These are phyloP conservation scores for Populus hybrid DNA, from an alignment of 441 rosid genomes.

Conservation along the genomic window DNA sequence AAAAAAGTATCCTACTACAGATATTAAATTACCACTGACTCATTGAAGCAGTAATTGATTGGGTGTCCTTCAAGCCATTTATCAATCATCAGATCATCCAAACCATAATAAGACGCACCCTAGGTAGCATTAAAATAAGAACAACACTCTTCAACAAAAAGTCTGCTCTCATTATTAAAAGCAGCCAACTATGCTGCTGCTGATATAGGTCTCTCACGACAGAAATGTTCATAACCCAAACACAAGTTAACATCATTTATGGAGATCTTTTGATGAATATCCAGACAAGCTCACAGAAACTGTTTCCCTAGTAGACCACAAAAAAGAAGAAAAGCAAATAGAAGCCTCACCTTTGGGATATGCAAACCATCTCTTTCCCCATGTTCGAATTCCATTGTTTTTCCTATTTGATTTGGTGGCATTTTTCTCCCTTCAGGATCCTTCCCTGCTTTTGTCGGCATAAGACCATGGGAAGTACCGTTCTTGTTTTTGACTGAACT, in stretches of 20 bases:
- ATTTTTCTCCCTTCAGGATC: slow-evolving; percentile 28
- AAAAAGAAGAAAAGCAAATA: background rate
- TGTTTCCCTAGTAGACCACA: background rate
- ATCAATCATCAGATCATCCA: slow-evolving; percentile 5
- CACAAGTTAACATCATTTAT: background rate
- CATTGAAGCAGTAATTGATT: background rate
- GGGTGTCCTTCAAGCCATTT: background rate
- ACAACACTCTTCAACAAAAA: background rate
- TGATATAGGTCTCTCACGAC: background rate
- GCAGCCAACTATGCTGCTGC: background rate
- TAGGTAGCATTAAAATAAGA: background rate
- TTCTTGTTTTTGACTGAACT: slow-evolving; percentile 32
- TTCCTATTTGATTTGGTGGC: slow-evolving; percentile 19
- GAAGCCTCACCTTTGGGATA: slow-evolving; percentile 27
- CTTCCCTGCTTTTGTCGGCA: slow-evolving; percentile 27
- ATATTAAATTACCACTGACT: background rate
- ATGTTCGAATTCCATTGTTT: slow-evolving; percentile 28
- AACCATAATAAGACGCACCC: background rate
- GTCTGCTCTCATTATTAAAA: background rate
- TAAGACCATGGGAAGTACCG: slow-evolving; percentile 20
- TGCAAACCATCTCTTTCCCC: slow-evolving; percentile 19
- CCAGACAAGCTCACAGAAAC: background rate
- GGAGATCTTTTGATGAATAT: background rate
- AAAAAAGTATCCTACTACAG: slow-evolving; percentile 3
- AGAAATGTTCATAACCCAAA: background rate